Base-by-base conservation (phyloP, 1,284 basidiomycete species). In the Apiotrichum akiyoshidainum region DNA sequence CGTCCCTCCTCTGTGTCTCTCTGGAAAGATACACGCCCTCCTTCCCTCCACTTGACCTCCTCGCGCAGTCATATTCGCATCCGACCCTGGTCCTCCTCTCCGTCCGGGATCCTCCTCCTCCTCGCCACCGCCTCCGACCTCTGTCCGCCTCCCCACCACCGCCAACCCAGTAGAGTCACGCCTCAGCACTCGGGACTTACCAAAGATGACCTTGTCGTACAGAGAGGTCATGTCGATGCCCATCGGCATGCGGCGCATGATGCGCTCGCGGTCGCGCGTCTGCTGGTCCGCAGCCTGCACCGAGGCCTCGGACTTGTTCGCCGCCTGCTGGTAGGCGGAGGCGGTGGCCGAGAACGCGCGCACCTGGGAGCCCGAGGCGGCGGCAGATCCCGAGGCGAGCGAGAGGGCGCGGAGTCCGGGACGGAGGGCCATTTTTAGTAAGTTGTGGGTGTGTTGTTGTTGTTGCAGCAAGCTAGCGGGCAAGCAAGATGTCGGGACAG, bases 351-450 rank as follows among this genome's bases (percentile, higher is more conserved):
- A 35, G 39, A 47, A 22, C 22, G 33, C 39, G 33, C 35, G 55
- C n/a, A 33, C 37, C 26, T 10, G 33, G 14, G 17, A 21, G n/a
- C 26, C 16, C 13, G 44, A 17, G 17, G 35, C 37, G 11, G 41
- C 40, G 31, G 16, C 17, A 13, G 46, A 10, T 31, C 14, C 39
- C 31, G 6, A 31, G 33, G 26, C 44, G 51, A 57, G 60, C 31
- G 60, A 57, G 14, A 54, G 54, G 50, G 60, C 60, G 21, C 58
- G 54, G 40, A 61, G 56, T 31, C 60, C 60, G 39, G 60, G 56
- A 31, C 56, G 50, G 40, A 62, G 33, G 39, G 57, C 56, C 60
- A 62, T 62, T 51, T 31, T 40, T 34, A n/a, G n/a, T 21, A 39
- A n/a, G 49, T 41, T 26, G 37, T 41, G 40, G 16, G n/a, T 8